Percentiles rank a stretch among this genome's conserved stretches.
These are phyloP conservation scores for Melaleuca alternifolia DNA, from an alignment of 345 rosid species.

Conservation along the genomic window DNA sequence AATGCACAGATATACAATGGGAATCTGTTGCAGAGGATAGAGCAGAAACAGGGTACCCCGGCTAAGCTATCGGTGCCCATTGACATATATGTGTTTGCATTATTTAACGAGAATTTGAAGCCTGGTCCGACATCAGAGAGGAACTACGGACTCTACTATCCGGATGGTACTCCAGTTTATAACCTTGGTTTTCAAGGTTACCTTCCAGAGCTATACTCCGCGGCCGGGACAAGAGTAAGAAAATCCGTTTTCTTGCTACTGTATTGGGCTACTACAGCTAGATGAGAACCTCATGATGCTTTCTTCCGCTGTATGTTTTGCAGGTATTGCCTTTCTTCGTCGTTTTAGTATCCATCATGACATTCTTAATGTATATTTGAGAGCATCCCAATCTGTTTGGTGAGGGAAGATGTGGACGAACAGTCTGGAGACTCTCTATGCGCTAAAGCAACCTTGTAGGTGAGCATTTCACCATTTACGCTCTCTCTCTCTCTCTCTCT, in stretches of 20 bases:
- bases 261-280: background rate
- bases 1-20: constrained; percentile 73
- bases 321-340: background rate
- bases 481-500: background rate
- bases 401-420: background rate
- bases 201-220: constrained; percentile 55
- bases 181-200: constrained; percentile 53
- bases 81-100: constrained; percentile 70
- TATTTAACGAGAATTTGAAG: constrained; percentile 84
- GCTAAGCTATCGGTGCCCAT: constrained; percentile 61
- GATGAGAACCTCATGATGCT: background rate
- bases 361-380: background rate
- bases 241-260: background rate
- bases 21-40: constrained; percentile 44
- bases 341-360: background rate
- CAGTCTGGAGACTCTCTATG: background rate
- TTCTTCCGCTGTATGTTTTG: background rate
- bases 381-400: background rate
- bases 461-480: background rate
- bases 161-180: constrained; percentile 77
- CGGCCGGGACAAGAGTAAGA: constrained; percentile 31
- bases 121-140: constrained; percentile 85
- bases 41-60: constrained; percentile 61
- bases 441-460: background rate
- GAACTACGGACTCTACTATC: constrained; percentile 80